A percentile compares a stretch with the other conserved stretches of the same genome.
Conservation (phyloP, 140 eudicot species). For the Erigeron philadelphicus region DNA sequence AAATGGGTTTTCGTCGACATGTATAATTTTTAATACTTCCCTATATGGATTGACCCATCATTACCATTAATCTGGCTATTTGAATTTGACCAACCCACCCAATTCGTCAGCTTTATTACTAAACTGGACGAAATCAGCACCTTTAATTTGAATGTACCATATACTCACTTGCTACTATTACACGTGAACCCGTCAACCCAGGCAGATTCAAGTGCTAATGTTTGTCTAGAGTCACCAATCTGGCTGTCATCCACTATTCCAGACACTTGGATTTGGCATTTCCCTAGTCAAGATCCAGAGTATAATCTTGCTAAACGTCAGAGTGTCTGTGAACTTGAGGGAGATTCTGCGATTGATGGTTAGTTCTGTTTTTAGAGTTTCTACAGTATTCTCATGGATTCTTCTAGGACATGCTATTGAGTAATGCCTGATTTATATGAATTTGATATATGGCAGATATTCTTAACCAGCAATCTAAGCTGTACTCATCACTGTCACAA, state of each 20-base stretch:
- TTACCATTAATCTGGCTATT: too few relatives aligned
- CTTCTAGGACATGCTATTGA: constrained; percentile 5
- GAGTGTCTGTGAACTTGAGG: constrained; percentile 92
- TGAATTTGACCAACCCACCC: too few relatives aligned
- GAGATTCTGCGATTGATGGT: constrained; percentile 84
- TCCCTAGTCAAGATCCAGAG: constrained; percentile 36
- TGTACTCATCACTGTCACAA: constrained; percentile 74
- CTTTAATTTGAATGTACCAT: not conserved
- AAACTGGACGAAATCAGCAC: too few relatives aligned
- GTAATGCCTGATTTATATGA: constrained; percentile 4
- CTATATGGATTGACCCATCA: too few relatives aligned
- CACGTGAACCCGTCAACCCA: constrained; percentile 49
- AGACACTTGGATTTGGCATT: constrained; percentile 75
- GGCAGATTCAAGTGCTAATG: constrained; percentile 54
- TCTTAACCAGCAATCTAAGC: constrained; percentile 56
- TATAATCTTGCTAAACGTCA: constrained; percentile 46
- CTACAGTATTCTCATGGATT: not conserved
- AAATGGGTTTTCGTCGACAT: too few relatives aligned
- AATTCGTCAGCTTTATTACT: too few relatives aligned
- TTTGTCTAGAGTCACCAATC: constrained; percentile 33
- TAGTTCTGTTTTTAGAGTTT: constrained; percentile 24
- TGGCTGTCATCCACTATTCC: constrained; percentile 84
- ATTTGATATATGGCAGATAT: constrained; percentile 50
- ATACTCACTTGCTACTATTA: constrained; percentile 23
- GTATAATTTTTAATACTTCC: too few relatives aligned